Evolutionary conservation across 257 asterid species (phyloP).

Genomic region (Solanum stenotomum): DNA sequence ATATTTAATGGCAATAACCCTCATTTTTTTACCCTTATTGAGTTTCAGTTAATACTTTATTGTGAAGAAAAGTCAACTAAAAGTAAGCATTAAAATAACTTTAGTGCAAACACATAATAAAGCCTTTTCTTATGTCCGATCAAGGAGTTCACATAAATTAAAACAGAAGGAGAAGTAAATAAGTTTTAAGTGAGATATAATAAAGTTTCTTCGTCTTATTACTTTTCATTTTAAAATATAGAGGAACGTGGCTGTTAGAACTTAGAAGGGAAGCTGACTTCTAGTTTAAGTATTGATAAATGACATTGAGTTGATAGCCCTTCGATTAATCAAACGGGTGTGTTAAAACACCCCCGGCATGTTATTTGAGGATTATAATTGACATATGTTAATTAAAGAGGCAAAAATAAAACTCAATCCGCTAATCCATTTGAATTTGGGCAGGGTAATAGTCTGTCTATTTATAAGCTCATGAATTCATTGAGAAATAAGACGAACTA

Average conservation of each 20-base stretch:
- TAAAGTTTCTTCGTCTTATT: not conserved
- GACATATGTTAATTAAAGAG: too few species aligned
- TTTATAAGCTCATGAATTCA: not conserved
- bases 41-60: too few species aligned
- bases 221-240: not conserved
- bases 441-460: accelerated
- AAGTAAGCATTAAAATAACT: not conserved
- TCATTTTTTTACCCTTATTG: too few species aligned
- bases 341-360: not conserved
- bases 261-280: not conserved
- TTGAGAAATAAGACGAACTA: not conserved
- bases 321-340: not conserved
- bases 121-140: not conserved
- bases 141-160: not conserved
- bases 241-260: not conserved
- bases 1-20: not conserved
- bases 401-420: too few species aligned
- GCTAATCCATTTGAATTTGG: not conserved
- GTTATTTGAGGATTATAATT: too few species aligned
- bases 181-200: not conserved
- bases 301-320: not conserved
- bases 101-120: not conserved
- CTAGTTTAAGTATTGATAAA: not conserved
- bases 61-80: not conserved
- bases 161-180: not conserved